phyloP scores from a whole-genome alignment of 257 asterid genomes.

The Cruciata laevipes region DNA sequence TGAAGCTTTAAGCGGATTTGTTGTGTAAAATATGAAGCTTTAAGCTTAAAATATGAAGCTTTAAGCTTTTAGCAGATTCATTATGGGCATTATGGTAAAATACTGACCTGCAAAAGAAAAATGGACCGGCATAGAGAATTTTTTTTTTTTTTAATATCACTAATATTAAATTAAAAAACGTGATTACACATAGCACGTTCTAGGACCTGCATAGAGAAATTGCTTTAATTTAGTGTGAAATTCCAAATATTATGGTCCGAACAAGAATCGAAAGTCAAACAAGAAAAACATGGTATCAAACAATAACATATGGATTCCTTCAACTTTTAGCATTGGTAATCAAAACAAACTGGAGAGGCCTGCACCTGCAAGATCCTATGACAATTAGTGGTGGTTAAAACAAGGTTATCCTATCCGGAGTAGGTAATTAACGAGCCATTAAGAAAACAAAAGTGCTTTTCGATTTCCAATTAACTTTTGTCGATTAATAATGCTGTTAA shows the following conservation, averaged over 20 bases:
- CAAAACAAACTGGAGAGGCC: not conserved
- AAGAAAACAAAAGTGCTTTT: slow-evolving; percentile 3
- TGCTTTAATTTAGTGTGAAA: too few species aligned
- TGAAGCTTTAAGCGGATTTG: too few species aligned
- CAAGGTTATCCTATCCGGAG: slow-evolving; percentile 8
- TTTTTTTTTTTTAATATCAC: too few species aligned
- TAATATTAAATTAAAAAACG: too few species aligned
- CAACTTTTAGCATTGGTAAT: not conserved
- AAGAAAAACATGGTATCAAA: not conserved
- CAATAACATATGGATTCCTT: not conserved
- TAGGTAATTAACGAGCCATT: not conserved
- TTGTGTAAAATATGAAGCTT: too few species aligned
- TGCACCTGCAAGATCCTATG: slow-evolving; percentile 7
- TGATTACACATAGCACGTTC: too few species aligned
- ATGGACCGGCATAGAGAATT: too few species aligned
- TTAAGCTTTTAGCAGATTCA: too few species aligned
- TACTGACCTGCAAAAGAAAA: too few species aligned
- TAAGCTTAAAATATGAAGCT: too few species aligned
- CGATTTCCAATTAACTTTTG: not conserved
- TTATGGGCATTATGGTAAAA: too few species aligned
- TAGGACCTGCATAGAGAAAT: too few species aligned
- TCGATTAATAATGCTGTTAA: not conserved
- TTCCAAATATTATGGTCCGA: not conserved
- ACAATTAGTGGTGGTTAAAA: not conserved
- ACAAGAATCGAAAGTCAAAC: not conserved